Conservation (phyloP, 257 asterid species). For the Leptodermis oblonga region DNA sequence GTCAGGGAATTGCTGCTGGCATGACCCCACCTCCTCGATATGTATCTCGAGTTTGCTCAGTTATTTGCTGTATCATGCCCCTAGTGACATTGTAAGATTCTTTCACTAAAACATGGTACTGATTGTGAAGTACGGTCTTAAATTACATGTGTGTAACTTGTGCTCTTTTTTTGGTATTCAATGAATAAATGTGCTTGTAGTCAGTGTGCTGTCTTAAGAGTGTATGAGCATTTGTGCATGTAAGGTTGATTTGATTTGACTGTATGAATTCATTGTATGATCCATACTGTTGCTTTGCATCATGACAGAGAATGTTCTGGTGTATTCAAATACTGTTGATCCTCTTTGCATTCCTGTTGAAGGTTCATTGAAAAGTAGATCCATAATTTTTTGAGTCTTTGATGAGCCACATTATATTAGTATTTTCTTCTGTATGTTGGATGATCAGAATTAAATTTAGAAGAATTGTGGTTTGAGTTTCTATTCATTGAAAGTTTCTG, state of each 20-base stretch:
- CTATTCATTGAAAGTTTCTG: slow-evolving; percentile 6
- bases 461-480: slow-evolving; percentile 3
- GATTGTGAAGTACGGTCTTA: neutral
- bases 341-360: neutral
- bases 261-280: neutral
- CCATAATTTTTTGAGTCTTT: neutral
- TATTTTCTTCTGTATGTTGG: neutral
- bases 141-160: neutral
- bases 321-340: neutral
- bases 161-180: no score
- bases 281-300: neutral
- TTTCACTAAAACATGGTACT: slow-evolving; percentile 3
- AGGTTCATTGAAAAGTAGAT: neutral
- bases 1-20: slow-evolving; percentile 91
- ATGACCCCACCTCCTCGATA: slow-evolving; percentile 98
- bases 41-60: slow-evolving; percentile 81
- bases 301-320: neutral
- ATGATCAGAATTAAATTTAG: neutral
- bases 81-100: slow-evolving; percentile 80
- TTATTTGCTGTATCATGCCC: slow-evolving; percentile 82
- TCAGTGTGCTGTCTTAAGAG: neutral
- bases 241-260: neutral
- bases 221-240: neutral
- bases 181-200: neutral
- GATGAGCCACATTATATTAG: neutral